Base-by-base conservation (phyloP, 129 eudicot genomes). In the Helichrysum umbraculigerum region DNA sequence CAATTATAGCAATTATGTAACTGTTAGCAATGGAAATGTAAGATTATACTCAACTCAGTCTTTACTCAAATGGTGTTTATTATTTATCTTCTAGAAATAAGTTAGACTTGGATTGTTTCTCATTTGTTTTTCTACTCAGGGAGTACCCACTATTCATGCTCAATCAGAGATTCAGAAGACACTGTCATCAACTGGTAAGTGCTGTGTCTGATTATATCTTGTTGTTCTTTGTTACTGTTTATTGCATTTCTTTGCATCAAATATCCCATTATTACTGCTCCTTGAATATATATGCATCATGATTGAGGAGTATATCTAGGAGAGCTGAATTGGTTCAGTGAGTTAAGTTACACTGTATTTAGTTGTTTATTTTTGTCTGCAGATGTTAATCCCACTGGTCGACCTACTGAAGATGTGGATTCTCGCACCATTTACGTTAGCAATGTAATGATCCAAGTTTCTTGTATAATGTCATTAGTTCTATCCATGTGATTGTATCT, bases 391-490 rank as follows among this genome's bases (percentile, higher is more conserved):
- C 76, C 91, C 8, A 57, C 76, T 70, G 96, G 87, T 79, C 87
- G 76, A 59, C 96, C 96, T 6, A 68, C 75, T 6, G 98, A 94
- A 75, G 97, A 91, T 68, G 87, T 86, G 61, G 90, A 94, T 79
- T 88, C 87, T 4, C 97, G 97, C 72, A 88, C 97, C 20, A 89
- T 94, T 76, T 94, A 82, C 74, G 93, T 91, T 71, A 94, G 83
- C 89, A 91, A 94, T 81, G 97, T 91, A 88, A 82, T 39, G 79
- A 4, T 57, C 47, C 50, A 2, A 25, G 44, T 33, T 54, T 76
- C 6, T 70, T 30, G 44, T 68, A 10, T 63, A 29, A 60, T 62
- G 62, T 66, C 66, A 78, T 79, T 8, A n/a, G 25, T 61, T 47
- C 42, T 47, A 33, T 17, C 12, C 35, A 19, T 58, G 50, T 57